Evolutionary conservation across 192 early-diverging fungal genomes (phyloP), one percentile per base, ranked within the genome.

Genomic region (Nowakowskiella sp.): DNA sequence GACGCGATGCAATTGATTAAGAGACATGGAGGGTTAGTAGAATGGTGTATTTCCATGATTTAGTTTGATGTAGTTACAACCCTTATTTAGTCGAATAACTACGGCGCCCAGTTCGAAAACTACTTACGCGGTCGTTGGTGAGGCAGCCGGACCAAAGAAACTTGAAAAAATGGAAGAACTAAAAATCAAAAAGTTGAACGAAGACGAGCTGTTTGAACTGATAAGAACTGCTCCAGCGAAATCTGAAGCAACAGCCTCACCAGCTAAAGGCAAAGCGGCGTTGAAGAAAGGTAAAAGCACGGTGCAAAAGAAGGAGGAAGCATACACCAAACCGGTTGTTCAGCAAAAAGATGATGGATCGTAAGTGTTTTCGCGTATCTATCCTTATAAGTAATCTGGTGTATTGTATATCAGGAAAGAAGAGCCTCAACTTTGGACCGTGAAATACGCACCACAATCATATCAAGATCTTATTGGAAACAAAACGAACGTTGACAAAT

Each of bases 371-470:
- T n/a, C n/a, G n/a, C n/a, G n/a, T n/a, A n/a, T n/a, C n/a, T n/a
- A n/a, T n/a, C n/a, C n/a, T n/a, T n/a, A n/a, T n/a, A n/a, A n/a
- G n/a, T n/a, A n/a, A n/a, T n/a, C n/a, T n/a, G n/a, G n/a, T n/a
- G n/a, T n/a, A n/a, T n/a, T n/a, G n/a, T n/a, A n/a, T n/a, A n/a
- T n/a, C n/a, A n/a, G n/a, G n/a, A n/a, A n/a, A n/a, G n/a, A n/a
- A n/a, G n/a, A n/a, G n/a, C n/a, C n/a, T n/a, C n/a, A n/a, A 47
- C 64, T 96, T 22, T 99, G 97, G 97, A 91, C 90, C 0, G 90
- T 91, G 29, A 99, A 94, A 67, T 95, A 94, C 71, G 82, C 81
- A 58, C 97, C 97, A 0, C 79, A 63, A 46, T 68, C 63, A 42
- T 72, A 88, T 16, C 66, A 73, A 9, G 91, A 99, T 9, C 65